Conservation (phyloP, 2,329 filamentous ascomycete species). For the Clathrospora elynae region DNA sequence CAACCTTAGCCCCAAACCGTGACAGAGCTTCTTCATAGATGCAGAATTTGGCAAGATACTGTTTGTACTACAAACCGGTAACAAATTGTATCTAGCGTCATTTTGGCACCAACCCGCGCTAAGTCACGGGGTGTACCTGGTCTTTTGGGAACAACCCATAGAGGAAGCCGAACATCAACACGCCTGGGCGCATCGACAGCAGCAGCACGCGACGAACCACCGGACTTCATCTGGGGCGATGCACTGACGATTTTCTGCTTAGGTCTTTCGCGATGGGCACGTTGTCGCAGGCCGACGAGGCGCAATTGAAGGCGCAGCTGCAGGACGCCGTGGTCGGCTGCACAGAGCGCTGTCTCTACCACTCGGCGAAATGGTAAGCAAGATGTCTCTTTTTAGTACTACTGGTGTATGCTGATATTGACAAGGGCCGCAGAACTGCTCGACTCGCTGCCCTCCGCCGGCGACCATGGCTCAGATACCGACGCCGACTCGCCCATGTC, state of each 20-base stretch:
- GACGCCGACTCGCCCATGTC: constrained; percentile 65
- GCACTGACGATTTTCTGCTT: not conserved
- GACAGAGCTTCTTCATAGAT: too few relatives aligned
- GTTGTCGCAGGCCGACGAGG: constrained; percentile 51
- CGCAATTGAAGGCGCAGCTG: constrained; percentile 72
- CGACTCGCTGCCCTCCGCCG: constrained; percentile 70
- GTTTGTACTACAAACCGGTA: too few relatives aligned
- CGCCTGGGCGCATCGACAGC: constrained; percentile 22
- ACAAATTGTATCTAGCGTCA: too few relatives aligned
- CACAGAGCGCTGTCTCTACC: constrained; percentile 92
- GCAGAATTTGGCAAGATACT: too few relatives aligned
- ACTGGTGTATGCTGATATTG: constrained; percentile 31
- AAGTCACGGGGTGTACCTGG: too few relatives aligned
- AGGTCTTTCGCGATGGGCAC: constrained; percentile 15
- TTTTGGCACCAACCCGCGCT: too few relatives aligned
- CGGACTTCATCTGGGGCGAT: too few relatives aligned
- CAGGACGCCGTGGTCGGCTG: constrained; percentile 88
- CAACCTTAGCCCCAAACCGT: too few relatives aligned
- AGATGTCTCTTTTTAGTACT: not conserved
- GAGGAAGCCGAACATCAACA: constrained; percentile 28
- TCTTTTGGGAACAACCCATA: too few relatives aligned
- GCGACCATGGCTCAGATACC: constrained; percentile 63
- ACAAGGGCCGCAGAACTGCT: constrained; percentile 91
- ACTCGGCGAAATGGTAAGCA: constrained; percentile 89
- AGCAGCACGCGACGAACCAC: constrained; percentile 5